phyloP scores from a whole-genome alignment of 2,329 filamentous ascomycete genomes.

The Trichoderma koningii region DNA sequence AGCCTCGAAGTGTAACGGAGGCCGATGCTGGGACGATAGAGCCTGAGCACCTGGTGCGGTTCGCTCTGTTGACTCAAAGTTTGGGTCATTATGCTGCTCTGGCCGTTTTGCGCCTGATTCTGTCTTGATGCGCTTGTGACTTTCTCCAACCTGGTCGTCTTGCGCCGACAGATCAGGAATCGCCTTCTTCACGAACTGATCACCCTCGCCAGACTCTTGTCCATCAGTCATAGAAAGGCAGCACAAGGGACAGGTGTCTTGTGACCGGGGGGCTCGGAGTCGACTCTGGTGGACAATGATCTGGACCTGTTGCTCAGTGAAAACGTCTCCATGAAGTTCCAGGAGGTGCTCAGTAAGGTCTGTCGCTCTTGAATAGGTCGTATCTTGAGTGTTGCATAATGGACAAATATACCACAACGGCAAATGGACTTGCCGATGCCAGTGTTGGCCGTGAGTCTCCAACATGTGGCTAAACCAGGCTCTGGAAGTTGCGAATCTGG shows the following conservation, averaged over 20 bases:
- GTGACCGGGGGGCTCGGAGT: slow-evolving; percentile 2
- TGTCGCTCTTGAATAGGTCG: background rate
- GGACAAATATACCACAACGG: slow-evolving; percentile 25
- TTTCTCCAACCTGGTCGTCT: background rate
- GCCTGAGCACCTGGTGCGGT: background rate
- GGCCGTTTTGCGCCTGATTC: background rate
- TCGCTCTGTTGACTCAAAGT: too few relatives aligned
- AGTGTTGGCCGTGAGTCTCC: slow-evolving; percentile 21
- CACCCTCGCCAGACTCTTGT: background rate
- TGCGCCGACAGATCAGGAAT: rapidly evolving
- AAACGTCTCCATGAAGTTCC: background rate
- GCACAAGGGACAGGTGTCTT: slow-evolving; percentile 9
- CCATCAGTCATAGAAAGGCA: slow-evolving; percentile 14
- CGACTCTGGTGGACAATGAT: slow-evolving; percentile 5
- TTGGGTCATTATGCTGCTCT: background rate
- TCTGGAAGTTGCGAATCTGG: slow-evolving; percentile 22
- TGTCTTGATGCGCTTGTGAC: background rate
- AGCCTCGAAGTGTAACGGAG: background rate
- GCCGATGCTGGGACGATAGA: background rate
- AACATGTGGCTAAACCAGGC: slow-evolving; percentile 26
- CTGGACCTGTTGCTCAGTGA: background rate
- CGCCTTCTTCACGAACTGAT: background rate
- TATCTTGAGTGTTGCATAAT: slow-evolving; percentile 15
- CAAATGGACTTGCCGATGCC: slow-evolving; percentile 25
- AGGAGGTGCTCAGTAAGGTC: slow-evolving; percentile 1